Evolutionary conservation across 441 rosid genomes (phyloP), one percentile per base, ranked within the genome.

Genomic region (Eruca vesicaria): DNA sequence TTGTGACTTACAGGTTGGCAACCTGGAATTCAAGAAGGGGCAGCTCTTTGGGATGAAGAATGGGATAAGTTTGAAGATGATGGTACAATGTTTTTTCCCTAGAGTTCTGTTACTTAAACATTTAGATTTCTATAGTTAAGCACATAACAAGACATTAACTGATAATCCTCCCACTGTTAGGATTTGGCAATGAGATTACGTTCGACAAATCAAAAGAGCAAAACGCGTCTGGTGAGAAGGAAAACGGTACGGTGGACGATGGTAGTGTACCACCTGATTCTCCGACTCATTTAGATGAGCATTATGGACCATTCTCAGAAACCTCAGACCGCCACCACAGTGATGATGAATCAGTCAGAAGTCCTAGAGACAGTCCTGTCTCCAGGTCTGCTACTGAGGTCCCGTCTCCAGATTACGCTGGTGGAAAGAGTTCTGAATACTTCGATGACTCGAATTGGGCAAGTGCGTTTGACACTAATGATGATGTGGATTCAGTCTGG

Each of bases 51-150:
- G 99, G 97, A 93, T 86, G 99, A 96, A 85, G 99, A 93, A 19
- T 96, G 99, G 97, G 99, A 96, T 80, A 93, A 96, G 78, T 93
- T 96, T 83, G 97, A 91, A 83, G 99, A 96, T 86, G 97, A 88
- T 85, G 98, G 99, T 90, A 82, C 79, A 73, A 0, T 45, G 52
- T 6, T 57, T 56, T 23, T 20, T 20, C 26, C 33, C 23, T n/a
- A 48, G 26, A 36, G 38, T 68, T 48, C 9, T 66, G 12, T 66
- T 58, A 63, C 28, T 9, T 9, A 9, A 14, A 76, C 73, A 63
- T 64, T 33, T 45, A 26, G 35, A 45, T 35, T n/a, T 68, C 45
- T 73, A 26, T 66, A 15, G 36, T 52, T 71, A 66, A 68, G 35
- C 14, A 29, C 53, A 50, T 32, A 65, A 64, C 21, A 66, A 35